A percentile compares a stretch with the other conserved stretches of the same genome.
These are phyloP conservation scores for Acacia melanoxylon DNA, from an alignment of 306 rosid species.

Conservation along the genomic window DNA sequence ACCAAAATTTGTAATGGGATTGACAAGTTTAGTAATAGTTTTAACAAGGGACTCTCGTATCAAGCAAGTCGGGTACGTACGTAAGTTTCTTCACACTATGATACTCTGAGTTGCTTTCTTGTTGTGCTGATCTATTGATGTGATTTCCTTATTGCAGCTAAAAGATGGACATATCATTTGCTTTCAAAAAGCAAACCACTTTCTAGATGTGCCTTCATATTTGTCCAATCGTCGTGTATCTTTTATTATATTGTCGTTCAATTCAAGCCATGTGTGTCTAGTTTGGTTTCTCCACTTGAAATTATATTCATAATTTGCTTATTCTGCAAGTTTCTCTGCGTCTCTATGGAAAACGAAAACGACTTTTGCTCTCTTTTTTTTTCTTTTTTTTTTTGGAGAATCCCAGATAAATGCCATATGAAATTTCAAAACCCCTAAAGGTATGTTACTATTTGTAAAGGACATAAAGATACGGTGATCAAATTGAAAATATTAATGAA, in stretches of 20 bases:
- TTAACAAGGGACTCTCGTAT: constrained; percentile 75
- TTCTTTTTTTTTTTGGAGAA: no score
- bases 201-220: constrained; percentile 75
- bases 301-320: background rate
- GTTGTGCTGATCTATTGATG: background rate
- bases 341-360: background rate
- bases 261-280: background rate
- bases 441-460: no score
- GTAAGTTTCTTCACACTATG: background rate
- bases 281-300: constrained; percentile 27
- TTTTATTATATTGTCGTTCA: background rate
- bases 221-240: constrained; percentile 90
- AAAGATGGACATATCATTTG: constrained; percentile 95
- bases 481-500: no score
- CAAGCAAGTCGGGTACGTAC: constrained; percentile 85
- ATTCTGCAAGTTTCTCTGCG: background rate
- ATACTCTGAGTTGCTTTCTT: constrained; percentile 5
- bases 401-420: no score
- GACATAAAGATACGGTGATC: no score
- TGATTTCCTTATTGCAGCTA: constrained; percentile 49
- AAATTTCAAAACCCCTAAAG: no score
- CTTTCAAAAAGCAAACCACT: constrained; percentile 80
- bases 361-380: background rate
- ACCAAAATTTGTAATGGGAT: no score
- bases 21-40: no score